phyloP scores from a whole-genome alignment of 2,329 filamentous ascomycete genomes.

The Colletotrichum gloeosporioides region DNA sequence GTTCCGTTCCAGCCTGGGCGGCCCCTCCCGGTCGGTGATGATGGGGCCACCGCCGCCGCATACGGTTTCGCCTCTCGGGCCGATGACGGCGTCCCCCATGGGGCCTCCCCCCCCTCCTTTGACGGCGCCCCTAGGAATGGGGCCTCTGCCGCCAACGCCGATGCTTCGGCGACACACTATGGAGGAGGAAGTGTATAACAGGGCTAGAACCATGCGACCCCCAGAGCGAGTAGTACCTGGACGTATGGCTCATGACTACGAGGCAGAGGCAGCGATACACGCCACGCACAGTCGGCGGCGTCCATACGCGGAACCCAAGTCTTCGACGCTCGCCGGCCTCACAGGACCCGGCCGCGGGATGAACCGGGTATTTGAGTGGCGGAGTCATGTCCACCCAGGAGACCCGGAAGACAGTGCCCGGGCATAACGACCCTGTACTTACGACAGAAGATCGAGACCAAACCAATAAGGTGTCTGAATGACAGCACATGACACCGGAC shows the following conservation, averaged over 20 bases:
- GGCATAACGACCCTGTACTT: background rate
- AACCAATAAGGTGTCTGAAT: background rate
- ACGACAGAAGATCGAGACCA: background rate
- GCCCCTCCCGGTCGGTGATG: constrained; percentile 22
- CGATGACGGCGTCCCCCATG: constrained; percentile 14
- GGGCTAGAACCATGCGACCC: constrained; percentile 31
- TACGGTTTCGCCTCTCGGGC: constrained; percentile 25
- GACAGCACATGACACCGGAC: background rate
- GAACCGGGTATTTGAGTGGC: constrained; percentile 55
- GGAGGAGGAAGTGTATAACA: constrained; percentile 45
- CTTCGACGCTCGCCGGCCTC: constrained; percentile 54
- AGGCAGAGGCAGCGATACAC: constrained; percentile 34
- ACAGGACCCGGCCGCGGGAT: constrained; percentile 49
- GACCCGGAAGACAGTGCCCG: constrained; percentile 35
- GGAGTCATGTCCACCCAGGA: constrained; percentile 51
- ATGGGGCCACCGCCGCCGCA: constrained; percentile 23
- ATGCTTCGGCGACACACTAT: constrained; percentile 44
- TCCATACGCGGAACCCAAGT: constrained; percentile 32
- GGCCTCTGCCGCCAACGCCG: constrained; percentile 29
- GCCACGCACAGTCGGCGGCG: constrained; percentile 32
- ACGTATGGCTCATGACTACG: constrained; percentile 33
- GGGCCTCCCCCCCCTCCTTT: background rate
- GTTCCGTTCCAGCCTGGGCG: constrained; percentile 36
- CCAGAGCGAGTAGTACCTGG: constrained; percentile 33
- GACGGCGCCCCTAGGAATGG: constrained; percentile 12